Percentiles rank a stretch among this genome's conserved stretches.
Conservation (phyloP, 1,139 yeast species). For the Suhomyces maxii region DNA sequence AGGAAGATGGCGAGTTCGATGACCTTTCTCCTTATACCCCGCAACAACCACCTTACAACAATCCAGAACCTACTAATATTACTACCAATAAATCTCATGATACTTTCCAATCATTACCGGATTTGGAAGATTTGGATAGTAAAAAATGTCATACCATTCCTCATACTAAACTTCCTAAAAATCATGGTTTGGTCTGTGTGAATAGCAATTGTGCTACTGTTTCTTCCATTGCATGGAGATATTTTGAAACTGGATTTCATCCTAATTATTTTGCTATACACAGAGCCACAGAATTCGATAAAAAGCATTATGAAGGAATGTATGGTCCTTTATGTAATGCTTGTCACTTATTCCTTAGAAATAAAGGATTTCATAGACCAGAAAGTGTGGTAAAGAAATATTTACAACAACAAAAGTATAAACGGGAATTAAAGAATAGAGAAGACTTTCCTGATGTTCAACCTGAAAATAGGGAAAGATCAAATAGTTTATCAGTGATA, state of each 20-base stretch:
- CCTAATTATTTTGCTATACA: conserved; percentile 41
- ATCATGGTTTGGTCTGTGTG: conserved; percentile 45
- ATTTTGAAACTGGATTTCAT: conserved; percentile 45
- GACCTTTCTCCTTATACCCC: conserved; percentile 45
- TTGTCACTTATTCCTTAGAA: conserved; percentile 47
- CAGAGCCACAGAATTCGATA: conserved; percentile 41
- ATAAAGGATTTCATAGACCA: conserved; percentile 54
- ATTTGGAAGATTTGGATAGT: conserved; percentile 47
- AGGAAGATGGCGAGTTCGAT: conserved; percentile 17
- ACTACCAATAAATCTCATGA: conserved; percentile 15
- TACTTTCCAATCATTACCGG: conserved; percentile 43
- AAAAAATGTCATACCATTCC: conserved; percentile 47
- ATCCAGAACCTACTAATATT: conserved; percentile 7
- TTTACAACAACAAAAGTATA: conserved; percentile 47
- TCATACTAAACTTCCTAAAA: conserved; percentile 35
- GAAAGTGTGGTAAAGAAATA: conserved; percentile 50
- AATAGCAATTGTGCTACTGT: conserved; percentile 46
- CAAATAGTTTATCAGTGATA: conserved; percentile 19
- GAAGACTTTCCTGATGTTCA: conserved; percentile 17
- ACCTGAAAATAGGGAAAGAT: conserved; percentile 8
- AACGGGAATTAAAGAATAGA: conserved; percentile 32
- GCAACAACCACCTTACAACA: conserved; percentile 36
- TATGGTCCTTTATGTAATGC: conserved; percentile 55
- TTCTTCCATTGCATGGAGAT: conserved; percentile 48
- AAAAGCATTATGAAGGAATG: conserved; percentile 48